Base-by-base conservation (phyloP, 352 stramenopile genomes). In the Blastocystis hominis region DNA sequence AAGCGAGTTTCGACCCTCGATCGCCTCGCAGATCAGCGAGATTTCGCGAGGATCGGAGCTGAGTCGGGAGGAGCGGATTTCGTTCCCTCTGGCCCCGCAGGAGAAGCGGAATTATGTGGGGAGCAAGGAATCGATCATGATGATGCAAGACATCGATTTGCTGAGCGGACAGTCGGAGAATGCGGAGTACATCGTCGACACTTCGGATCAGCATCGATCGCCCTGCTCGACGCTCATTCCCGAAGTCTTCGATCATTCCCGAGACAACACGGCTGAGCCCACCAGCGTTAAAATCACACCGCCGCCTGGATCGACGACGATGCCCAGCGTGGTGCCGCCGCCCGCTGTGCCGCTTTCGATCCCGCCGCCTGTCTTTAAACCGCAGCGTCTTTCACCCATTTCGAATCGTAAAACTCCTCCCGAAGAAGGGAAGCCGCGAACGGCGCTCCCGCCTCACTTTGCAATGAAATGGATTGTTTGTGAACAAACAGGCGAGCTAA, bases 91-190 rank as follows among this genome's bases (percentile, higher is more conserved):
- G 50, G 50, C n/a, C 13, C 50, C 50, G 13, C 50, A 44, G 10
- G 30, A 47, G 62, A 46, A 47, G 62, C 36, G 34, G 38, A 40
- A 72, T 4, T 84, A 84, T 84, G 30, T 69, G n/a, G 72, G 72
- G 10, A 84, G 72, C 55, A 84, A 84, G 55, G 72, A 84, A 53
- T 84, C 72, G n/a, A 84, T 84, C 38, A 66, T 84, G 72, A 64
- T 84, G 34, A 64, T 66, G 47, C 53, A 84, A 64, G 72, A 84
- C 56, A 66, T 59, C 30, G 72, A 84, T 34, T 46, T 34, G n/a
- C 56, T 64, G 13, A 40, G 24, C 9, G 59, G 59, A 30, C 20
- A 30, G 10, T 68, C 30, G 17, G 62, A 72, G 7, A 46, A 46
- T 34, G 53, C 36, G 13, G 72, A 84, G 10, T 44, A 84, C 46